Evolutionary conservation across 129 eudicot species (phyloP), one percentile per base, ranked within the genome.

Genomic region (Solidago caesia): DNA sequence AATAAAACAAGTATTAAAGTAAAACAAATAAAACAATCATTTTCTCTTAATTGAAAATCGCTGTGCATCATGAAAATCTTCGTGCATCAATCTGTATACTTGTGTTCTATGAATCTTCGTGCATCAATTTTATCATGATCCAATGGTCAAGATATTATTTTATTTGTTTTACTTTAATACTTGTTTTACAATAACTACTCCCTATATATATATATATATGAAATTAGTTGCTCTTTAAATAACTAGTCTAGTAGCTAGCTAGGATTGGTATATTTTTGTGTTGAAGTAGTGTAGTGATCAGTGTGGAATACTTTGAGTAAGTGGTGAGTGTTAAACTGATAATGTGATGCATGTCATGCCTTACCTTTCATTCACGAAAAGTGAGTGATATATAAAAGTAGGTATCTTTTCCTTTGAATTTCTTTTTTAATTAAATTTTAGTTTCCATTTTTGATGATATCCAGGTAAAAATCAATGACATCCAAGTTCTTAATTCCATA

Each of bases 321-420:
- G 82, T 79, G 82, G 82, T 52, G 27, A 79, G 82, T 87, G 84
- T 85, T 80, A 79, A 80, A 81, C 27, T 33, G 78, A 64, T 59
- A 74, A 73, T 67, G 68, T 72, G 44, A 60, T 68, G 70, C 70
- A 75, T 78, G 84, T 79, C 80, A 72, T 70, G 75, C 86, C 76
- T 87, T 84, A 79, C 87, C 85, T 87, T 84, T 82, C 89, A 74
- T 82, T 84, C 89, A 84, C 85, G 80, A 79, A 84, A 87, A 84
- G 89, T 82, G 86, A 84, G 81, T 81, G 71, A 82, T 67, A 79
- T 49, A 72, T 58, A 47, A 75, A 62, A 51, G 51, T 69, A 69
- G 73, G 86, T 77, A 79, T 84, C 83, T 75, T 82, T 67, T 61
- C 68, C 47, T 80, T 74, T 8, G 15, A 21, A 7, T 71, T 64